Base-by-base conservation (phyloP, 306 rosid genomes). In the Potentilla sterilis region DNA sequence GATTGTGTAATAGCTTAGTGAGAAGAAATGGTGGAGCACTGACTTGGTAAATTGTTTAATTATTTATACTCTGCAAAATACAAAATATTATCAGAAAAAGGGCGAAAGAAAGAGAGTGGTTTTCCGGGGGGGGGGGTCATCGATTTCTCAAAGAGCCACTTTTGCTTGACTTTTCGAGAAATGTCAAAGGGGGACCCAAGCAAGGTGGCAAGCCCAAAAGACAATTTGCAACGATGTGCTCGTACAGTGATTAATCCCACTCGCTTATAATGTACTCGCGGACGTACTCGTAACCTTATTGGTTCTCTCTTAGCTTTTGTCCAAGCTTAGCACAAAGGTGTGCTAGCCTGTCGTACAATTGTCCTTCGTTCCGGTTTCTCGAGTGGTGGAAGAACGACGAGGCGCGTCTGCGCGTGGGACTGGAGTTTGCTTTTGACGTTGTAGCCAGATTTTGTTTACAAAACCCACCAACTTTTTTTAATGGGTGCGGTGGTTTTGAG, bases 1-100 rank as follows among this genome's bases (percentile, higher is more conserved):
- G 82, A 63, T 77, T 69, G 80, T 61, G 42, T 62, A 8, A n/a
- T 6, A 2, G 67, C 67, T 14, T 13, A 52, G 81, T 72, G 74
- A 70, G 55, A 57, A 69, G 84, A 77, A 76, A 75, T 75, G 83
- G 76, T 80, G 86, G 86, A 78, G 86, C 81, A 88, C 82, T 88
- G 81, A 80, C 83, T 64, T 72, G 77, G 79, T 66, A 82, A 78
- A 78, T 81, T 88, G 76, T 62, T 76, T 66, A 84, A 80, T 80
- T 84, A 83, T 84, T 86, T 86, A 86, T 86, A 80, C 62, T 24
- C 62, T 24, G 18, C 55, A 67, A 73, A 79, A 72, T 51, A 54
- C 2, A 62, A 62, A 19, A 9, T 1, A 44, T 22, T 16, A 7
- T 55, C 48, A 24, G 37, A 48, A 63, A 49, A 42, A 72, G 19